These are phyloP conservation scores for Aegilops longissima DNA, from an alignment of 176 grass and related monocot species.

Conservation along the genomic window DNA sequence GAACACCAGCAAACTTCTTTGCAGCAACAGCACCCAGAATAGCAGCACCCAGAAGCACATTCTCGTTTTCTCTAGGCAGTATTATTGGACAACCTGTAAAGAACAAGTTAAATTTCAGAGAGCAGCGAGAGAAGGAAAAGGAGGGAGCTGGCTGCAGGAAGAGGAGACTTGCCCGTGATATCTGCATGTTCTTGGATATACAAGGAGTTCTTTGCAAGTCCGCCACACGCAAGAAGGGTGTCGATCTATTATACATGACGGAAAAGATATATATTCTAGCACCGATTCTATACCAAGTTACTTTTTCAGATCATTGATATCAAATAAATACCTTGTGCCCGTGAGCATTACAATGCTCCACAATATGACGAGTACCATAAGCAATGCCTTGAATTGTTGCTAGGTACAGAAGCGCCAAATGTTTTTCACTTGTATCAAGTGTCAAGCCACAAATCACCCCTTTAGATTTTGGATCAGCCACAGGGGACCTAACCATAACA, in stretches of 20 bases:
- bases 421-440: slow-evolving; percentile 82
- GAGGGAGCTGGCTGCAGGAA: slow-evolving; percentile 10
- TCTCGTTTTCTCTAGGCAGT: slow-evolving; percentile 87
- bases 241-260: slow-evolving; percentile 59
- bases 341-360: slow-evolving; percentile 88
- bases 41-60: slow-evolving; percentile 91
- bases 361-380: slow-evolving; percentile 83
- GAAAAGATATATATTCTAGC: slow-evolving; percentile 9
- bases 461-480: slow-evolving; percentile 92
- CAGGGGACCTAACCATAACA: slow-evolving; percentile 61
- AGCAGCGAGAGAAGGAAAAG: neutral
- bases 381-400: slow-evolving; percentile 90
- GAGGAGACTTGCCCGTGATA: slow-evolving; percentile 51
- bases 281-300: neutral
- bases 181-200: slow-evolving; percentile 98
- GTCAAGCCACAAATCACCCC: slow-evolving; percentile 83
- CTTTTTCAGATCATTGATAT: neutral
- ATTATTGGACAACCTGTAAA: slow-evolving; percentile 65
- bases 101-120: slow-evolving; percentile 20
- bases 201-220: slow-evolving; percentile 79
- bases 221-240: slow-evolving; percentile 78
- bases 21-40: slow-evolving; percentile 82
- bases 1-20: slow-evolving; percentile 58
- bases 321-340: slow-evolving; percentile 72
- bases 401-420: slow-evolving; percentile 74